phyloP scores from a whole-genome alignment of 768 basidiomycete genomes.

The Tylopilus subfusipes region DNA sequence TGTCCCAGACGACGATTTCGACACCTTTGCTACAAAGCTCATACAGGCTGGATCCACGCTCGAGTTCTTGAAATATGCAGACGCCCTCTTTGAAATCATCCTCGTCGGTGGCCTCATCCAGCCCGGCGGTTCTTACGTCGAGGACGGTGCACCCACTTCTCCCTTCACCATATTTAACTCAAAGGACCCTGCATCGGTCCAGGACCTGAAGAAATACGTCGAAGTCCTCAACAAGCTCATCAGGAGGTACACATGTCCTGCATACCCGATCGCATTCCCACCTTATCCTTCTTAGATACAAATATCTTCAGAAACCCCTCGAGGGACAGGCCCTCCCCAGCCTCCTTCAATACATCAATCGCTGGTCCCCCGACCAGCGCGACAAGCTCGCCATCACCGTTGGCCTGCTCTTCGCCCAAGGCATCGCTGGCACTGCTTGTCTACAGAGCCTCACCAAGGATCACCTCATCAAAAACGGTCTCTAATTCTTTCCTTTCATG shows the following conservation, averaged over 20 bases:
- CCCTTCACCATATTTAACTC: conserved; percentile 88
- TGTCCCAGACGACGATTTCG: conserved; percentile 76
- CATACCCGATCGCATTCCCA: conserved; percentile 1
- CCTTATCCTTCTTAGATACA: conserved; percentile 62
- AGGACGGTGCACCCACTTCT: conserved; percentile 79
- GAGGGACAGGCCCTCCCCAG: conserved; percentile 80
- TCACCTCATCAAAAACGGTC: conserved; percentile 93
- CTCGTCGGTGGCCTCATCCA: conserved; percentile 95
- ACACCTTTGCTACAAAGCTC: conserved; percentile 76
- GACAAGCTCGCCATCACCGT: conserved; percentile 81
- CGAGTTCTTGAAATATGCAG: conserved; percentile 96
- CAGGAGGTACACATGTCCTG: conserved; percentile 59
- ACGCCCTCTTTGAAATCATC: conserved; percentile 92
- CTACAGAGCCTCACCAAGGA: conserved; percentile 86
- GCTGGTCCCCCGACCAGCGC: conserved; percentile 72
- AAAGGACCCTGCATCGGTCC: conserved; percentile 71
- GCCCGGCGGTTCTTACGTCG: conserved; percentile 89
- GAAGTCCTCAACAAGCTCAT: conserved; percentile 96
- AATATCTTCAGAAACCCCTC: conserved; percentile 97
- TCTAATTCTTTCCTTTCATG: conserved; percentile 8
- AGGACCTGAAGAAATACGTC: conserved; percentile 88
- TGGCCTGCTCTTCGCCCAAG: conserved; percentile 81
- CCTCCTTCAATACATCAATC: conserved; percentile 85
- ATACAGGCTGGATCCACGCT: conserved; percentile 89
- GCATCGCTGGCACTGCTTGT: conserved; percentile 73